Evolutionary conservation across 768 basidiomycete species (phyloP).

Genomic region (Suillus subalutaceus): DNA sequence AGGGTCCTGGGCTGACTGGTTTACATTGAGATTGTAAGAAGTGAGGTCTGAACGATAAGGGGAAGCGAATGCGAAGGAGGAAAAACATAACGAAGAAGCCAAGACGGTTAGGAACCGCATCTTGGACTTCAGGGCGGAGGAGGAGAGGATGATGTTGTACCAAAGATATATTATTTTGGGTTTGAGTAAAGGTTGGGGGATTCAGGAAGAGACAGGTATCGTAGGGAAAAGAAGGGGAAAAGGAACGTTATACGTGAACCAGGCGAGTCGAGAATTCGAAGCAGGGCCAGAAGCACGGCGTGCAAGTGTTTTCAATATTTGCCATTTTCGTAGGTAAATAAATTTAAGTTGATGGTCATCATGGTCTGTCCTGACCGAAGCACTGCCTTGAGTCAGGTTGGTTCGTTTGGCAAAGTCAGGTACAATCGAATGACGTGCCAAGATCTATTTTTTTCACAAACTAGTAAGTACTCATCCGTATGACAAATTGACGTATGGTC

Average conservation of each 20-base stretch:
- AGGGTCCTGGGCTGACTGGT: constrained; percentile 68
- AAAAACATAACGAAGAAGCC: constrained; percentile 25
- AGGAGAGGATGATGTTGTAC: background rate
- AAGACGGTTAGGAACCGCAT: constrained; percentile 53
- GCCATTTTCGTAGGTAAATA: no score
- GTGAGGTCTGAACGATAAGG: constrained; percentile 69
- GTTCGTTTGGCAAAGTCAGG: background rate
- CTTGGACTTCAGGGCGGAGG: constrained; percentile 8
- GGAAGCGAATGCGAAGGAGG: constrained; percentile 51
- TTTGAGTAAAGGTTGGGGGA: background rate
- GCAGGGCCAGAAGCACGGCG: no score
- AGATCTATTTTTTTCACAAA: no score
- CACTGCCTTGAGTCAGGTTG: no score
- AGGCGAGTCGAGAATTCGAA: no score
- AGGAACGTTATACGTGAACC: background rate
- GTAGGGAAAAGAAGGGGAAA: background rate
- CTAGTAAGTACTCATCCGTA: no score
- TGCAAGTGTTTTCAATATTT: no score
- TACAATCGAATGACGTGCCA: no score
- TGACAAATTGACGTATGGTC: no score
- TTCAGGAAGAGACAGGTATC: background rate
- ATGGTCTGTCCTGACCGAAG: no score
- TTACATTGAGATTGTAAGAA: constrained; percentile 79
- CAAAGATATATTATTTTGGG: background rate
- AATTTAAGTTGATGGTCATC: no score